These are phyloP conservation scores for Pythium aquatile DNA, from an alignment of 352 stramenopile species.

Conservation along the genomic window DNA sequence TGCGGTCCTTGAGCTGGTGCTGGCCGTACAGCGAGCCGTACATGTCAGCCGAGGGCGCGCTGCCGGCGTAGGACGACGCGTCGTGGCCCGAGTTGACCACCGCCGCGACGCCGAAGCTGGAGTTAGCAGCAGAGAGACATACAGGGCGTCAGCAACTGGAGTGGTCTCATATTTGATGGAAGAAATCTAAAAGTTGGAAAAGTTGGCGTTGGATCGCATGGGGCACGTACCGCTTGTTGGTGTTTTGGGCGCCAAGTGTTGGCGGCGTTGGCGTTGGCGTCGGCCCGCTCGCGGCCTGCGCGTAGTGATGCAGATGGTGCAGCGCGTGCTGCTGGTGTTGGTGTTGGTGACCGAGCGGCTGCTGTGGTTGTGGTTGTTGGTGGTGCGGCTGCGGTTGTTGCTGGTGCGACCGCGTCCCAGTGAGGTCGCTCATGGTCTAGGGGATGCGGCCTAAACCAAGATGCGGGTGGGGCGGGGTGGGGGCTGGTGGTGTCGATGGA, in stretches of 20 bases:
- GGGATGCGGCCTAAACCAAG: not conserved
- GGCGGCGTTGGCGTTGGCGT: constrained; percentile 11
- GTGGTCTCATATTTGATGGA: constrained; percentile 19
- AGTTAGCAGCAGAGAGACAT: not conserved
- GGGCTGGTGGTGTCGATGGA: not conserved
- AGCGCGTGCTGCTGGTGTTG: constrained; percentile 9
- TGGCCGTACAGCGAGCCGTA: constrained; percentile 24
- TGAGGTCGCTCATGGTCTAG: constrained; percentile 25
- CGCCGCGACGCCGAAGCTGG: constrained; percentile 23
- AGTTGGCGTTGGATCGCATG: not conserved
- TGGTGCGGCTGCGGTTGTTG: constrained; percentile 23
- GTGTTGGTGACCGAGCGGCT: constrained; percentile 24
- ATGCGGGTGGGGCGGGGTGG: not conserved
- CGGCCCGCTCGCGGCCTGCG: constrained; percentile 4
- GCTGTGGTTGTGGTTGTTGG: constrained; percentile 29
- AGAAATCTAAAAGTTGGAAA: constrained; percentile 18
- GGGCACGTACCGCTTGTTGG: constrained; percentile 25
- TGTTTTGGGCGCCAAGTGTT: constrained; percentile 4
- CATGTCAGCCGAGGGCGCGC: constrained; percentile 16
- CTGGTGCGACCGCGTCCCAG: constrained; percentile 21
- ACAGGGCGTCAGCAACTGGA: not conserved
- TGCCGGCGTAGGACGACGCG: constrained; percentile 12
- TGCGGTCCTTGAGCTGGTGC: constrained; percentile 24
- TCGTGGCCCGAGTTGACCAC: constrained; percentile 24
- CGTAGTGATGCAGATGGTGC: constrained; percentile 18